Base-by-base conservation (phyloP, 257 asterid species). In the Eustoma russellianum region DNA sequence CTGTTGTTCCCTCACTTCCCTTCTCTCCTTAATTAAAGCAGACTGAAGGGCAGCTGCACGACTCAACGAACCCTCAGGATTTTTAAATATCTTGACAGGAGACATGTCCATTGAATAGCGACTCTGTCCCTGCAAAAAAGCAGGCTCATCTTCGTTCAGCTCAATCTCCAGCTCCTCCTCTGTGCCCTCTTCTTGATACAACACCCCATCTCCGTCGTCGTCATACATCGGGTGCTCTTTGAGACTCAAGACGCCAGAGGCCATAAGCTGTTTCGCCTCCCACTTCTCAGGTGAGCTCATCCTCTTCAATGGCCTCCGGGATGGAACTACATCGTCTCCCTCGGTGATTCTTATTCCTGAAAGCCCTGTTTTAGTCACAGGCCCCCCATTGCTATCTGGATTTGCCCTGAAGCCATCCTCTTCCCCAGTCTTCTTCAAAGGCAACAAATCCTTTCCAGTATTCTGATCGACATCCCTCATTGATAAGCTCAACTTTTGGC, bases 401-500 rank as follows among this genome's bases (percentile, higher is more conserved):
- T 90, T 79, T 9, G 71, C 68, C 47, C 76, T 66, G 63, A 64
- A 41, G 38, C 73, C 79, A 68, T 69, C 83, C 46, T 72, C 87
- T 46, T 66, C 80, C 51, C 65, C 87, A 60, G 67, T 77, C 74
- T 79, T 91, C 72, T 71, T 87, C 80, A 87, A 60, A 1, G 98
- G 98, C 71, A 87, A 68, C 68, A 91, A 68, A 69, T 87, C 96
- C 59, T 53, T 79, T 46, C 98, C 98, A 1, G 69, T 82, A 34
- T 91, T 82, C 74, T 87, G 96, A 79, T 91, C 98, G 48, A 91
- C 96, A 64, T 87, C 98, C 75, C 92, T 78, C 94, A 91, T 87
- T 4, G 96, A 71, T 74, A 87, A 71, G 61, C 96, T 84, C 79
- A 91, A 50, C 54, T 91, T 91, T 63, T 67, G 83, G 48, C 96